Percentiles rank a stretch among this genome's conserved stretches.
phyloP scores from a whole-genome alignment of 352 stramenopile species.

The Blastocystis sp. region DNA sequence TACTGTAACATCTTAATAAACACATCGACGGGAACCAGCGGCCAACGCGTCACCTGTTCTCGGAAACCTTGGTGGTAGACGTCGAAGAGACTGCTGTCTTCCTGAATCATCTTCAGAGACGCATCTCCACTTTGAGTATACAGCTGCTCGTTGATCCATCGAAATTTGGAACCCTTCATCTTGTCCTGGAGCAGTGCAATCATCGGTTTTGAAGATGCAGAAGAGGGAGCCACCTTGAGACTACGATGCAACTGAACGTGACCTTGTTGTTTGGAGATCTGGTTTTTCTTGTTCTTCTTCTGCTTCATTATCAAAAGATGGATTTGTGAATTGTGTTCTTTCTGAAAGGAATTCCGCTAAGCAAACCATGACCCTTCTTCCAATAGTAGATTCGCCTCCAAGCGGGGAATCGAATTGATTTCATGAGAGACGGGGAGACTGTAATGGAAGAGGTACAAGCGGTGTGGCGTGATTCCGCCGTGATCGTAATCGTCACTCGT shows the following conservation, averaged over 20 bases:
- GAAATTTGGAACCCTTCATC: slow-evolving; percentile 46
- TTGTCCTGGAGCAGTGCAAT: slow-evolving; percentile 13
- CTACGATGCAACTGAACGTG: not conserved
- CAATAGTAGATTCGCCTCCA: not conserved
- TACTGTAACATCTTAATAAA: slow-evolving; percentile 42
- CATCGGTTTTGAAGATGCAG: not conserved
- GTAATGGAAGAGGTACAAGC: not conserved
- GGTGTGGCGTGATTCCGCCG: not conserved
- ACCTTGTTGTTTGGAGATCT: not conserved
- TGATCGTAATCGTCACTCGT: not conserved
- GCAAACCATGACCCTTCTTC: not conserved
- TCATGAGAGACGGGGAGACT: not conserved
- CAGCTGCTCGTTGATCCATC: slow-evolving; percentile 51
- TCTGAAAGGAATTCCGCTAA: not conserved
- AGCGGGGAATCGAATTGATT: no score
- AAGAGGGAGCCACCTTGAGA: not conserved
- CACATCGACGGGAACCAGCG: slow-evolving; percentile 34
- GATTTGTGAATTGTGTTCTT: not conserved
- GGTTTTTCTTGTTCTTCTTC: not conserved
- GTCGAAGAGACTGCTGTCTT: slow-evolving; percentile 6
- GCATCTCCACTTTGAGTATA: slow-evolving; percentile 37
- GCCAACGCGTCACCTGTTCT: slow-evolving; percentile 39
- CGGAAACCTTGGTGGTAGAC: slow-evolving; percentile 34
- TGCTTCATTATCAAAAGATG: not conserved
- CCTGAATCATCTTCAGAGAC: slow-evolving; percentile 33